These are phyloP conservation scores for Saccharum hybrid DNA, from an alignment of 202 grass and related monocot genomes.

Conservation along the genomic window DNA sequence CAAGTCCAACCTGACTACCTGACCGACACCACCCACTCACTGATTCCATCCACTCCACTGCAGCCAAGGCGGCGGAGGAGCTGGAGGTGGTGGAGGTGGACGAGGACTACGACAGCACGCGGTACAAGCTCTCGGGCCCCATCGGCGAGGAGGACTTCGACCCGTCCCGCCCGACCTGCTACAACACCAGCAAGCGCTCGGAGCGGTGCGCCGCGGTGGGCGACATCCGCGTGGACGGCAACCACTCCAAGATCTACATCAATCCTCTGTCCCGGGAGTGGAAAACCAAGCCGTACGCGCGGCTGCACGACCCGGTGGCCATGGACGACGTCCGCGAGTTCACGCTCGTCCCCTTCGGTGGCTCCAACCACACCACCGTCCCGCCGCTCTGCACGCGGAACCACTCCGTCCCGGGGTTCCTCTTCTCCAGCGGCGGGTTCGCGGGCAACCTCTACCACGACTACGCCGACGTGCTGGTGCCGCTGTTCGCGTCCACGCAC, in stretches of 20 bases:
- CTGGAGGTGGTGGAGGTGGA: constrained; percentile 50
- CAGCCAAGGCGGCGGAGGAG: constrained; percentile 43
- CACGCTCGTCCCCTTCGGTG: constrained; percentile 53
- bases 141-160: constrained; percentile 57
- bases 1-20: too few species aligned
- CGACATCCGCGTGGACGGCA: constrained; percentile 62
- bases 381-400: constrained; percentile 64
- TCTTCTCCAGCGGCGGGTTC: constrained; percentile 81
- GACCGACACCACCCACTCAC: too few species aligned
- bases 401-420: constrained; percentile 70
- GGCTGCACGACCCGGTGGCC: constrained; percentile 59
- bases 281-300: constrained; percentile 65
- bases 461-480: constrained; percentile 83
- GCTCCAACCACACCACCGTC: neutral
- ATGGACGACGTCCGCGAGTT: constrained; percentile 74
- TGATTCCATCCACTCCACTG: neutral
- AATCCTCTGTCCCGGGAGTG: constrained; percentile 44
- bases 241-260: constrained; percentile 60
- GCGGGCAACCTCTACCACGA: constrained; percentile 89
- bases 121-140: constrained; percentile 47
- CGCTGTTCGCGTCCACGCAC: constrained; percentile 66
- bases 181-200: constrained; percentile 58
- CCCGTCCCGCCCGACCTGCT: constrained; percentile 55
- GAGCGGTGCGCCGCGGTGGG: constrained; percentile 63
- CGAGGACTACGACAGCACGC: constrained; percentile 62